Evolutionary conservation across 768 basidiomycete species (phyloP).

Genomic region (Tulasnella sp.): DNA sequence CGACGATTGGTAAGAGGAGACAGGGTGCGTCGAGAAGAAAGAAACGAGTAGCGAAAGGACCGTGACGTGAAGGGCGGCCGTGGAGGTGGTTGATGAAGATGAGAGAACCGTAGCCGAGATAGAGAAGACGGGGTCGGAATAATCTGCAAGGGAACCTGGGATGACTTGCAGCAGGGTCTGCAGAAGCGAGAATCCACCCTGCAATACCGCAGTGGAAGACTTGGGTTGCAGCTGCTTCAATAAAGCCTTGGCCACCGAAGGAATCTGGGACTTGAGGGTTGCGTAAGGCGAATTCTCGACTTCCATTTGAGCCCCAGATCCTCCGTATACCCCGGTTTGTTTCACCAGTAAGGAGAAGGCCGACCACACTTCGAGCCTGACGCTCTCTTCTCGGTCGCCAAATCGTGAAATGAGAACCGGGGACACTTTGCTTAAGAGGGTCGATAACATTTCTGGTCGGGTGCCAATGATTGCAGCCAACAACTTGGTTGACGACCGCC

Average conservation of each 20-base stretch:
- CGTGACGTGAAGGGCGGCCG: conserved; percentile 71
- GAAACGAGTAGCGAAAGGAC: conserved; percentile 75
- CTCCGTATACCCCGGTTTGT: conserved; percentile 75
- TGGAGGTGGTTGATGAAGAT: conserved; percentile 58
- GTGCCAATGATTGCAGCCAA: conserved; percentile 77
- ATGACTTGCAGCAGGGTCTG: conserved; percentile 65
- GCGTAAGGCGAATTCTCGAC: conserved; percentile 62
- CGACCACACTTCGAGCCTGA: conserved; percentile 83
- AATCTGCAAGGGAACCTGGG: conserved; percentile 67
- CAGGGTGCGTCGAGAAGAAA: conserved; percentile 67
- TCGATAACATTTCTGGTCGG: conserved; percentile 71
- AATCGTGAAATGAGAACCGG: conserved; percentile 86
- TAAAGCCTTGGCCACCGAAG: conserved; percentile 65
- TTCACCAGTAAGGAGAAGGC: conserved; percentile 72
- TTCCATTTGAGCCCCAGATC: conserved; percentile 41
- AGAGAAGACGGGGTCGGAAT: conserved; percentile 50
- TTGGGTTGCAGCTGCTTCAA: conserved; percentile 82
- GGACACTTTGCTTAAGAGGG: conserved; percentile 74
- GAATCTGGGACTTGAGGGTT: conserved; percentile 64
- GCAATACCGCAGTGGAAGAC: conserved; percentile 62
- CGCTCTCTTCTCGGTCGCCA: conserved; percentile 90
- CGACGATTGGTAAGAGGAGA: conserved; percentile 42
- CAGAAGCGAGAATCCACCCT: conserved; percentile 76
- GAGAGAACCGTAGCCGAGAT: conserved; percentile 55
- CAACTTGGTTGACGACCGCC: conserved; percentile 85